Base-by-base conservation (phyloP, 2,329 filamentous ascomycete genomes). In the Phaeophleospora eucalypticola region DNA sequence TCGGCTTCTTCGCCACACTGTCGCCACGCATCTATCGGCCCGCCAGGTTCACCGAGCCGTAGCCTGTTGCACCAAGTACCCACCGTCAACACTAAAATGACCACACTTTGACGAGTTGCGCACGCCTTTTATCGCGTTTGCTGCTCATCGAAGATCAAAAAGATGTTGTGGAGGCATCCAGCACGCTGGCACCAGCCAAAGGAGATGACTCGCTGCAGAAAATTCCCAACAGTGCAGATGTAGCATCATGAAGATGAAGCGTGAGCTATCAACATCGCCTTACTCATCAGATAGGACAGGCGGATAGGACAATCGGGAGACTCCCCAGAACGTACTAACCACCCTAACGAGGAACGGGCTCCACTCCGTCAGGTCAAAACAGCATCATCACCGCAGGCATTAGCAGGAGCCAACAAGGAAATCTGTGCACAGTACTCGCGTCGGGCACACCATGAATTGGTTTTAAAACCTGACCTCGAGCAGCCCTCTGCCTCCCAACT, bases 401-500 rank as follows among this genome's bases (percentile, higher is more conserved):
- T 29, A 29, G 24, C 24, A 29, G 12, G 24, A 29, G 12, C 6
- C 24, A n/a, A n/a, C n/a, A n/a, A n/a, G n/a, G n/a, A n/a, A n/a
- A n/a, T n/a, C n/a, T n/a, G n/a, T n/a, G 24, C 24, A 6, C 24
- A 29, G 24, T 29, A 12, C 24, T 7, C 24, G 12, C 24, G 24
- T 45, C 42, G 42, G 42, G 35, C 42, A 29, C 34, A 32, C 42
- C 42, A 35, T 33, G 18, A 17, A 36, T 46, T 19, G 27, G 21
- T 24, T 46, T 40, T 20, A 35, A 45, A 40, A 15, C 8, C 24
- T n/a, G 9, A 18, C 32, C 24, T 34, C 36, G n/a, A n/a, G n/a
- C n/a, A n/a, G n/a, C n/a, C n/a, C n/a, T n/a, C n/a, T n/a, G 42
- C 17, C 24, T 29, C 12, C 12, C 24, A 29, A 29, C 24, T 12